phyloP scores from a whole-genome alignment of 2,329 filamentous ascomycete genomes.

The Venturia carpophila region DNA sequence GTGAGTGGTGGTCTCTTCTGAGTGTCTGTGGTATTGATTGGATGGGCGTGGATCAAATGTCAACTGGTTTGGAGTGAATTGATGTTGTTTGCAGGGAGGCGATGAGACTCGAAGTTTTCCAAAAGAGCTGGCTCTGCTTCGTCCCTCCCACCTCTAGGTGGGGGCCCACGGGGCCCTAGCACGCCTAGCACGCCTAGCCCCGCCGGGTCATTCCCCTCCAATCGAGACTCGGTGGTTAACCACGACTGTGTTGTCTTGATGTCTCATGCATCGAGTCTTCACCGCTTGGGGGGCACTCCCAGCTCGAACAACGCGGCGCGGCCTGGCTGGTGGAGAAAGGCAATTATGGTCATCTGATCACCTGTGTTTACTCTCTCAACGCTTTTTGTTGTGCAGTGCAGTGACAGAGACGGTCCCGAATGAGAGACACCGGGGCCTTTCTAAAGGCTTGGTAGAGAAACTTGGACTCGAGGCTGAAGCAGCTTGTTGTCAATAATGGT shows the following conservation, averaged over 20 bases:
- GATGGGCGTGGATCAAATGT: not conserved
- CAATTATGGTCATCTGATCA: no score
- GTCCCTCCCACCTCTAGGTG: not conserved
- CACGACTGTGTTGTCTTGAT: no score
- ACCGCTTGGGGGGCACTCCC: no score
- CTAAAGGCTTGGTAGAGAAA: no score
- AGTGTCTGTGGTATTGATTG: not conserved
- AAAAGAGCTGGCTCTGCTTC: not conserved
- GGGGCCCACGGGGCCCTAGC: no score
- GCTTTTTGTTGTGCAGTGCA: not conserved
- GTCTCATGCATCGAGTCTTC: not conserved
- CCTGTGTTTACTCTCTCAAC: not conserved
- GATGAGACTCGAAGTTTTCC: not conserved
- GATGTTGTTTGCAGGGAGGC: not conserved
- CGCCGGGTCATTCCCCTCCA: not conserved
- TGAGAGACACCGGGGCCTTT: not conserved
- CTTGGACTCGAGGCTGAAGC: not conserved
- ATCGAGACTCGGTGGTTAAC: not conserved
- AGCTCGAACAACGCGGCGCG: not conserved
- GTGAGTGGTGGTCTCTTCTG: slow-evolving; percentile 1
- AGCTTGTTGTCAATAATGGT: not conserved
- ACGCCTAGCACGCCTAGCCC: no score
- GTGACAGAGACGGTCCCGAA: not conserved
- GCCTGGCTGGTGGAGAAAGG: no score
- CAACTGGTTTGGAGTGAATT: not conserved